Conservation (phyloP, 2,329 filamentous ascomycete species). For the Trichophyton benhamiae region DNA sequence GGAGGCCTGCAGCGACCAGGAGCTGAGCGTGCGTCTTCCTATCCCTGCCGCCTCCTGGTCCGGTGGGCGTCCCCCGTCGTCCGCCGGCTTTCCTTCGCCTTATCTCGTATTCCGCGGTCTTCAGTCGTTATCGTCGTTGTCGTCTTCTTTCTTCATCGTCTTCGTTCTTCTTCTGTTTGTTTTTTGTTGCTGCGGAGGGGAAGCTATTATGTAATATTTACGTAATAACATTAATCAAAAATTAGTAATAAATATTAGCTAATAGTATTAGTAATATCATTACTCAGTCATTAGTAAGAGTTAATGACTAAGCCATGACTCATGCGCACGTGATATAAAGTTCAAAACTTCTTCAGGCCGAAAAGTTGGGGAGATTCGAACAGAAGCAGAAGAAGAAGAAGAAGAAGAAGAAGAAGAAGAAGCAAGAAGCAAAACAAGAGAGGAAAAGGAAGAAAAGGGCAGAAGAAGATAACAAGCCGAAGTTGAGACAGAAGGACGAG, state of each 20-base stretch:
- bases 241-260: too few relatives aligned
- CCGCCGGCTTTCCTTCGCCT: background rate
- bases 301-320: background rate
- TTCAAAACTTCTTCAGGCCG: background rate
- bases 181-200: too few relatives aligned
- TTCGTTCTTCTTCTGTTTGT: background rate
- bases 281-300: background rate
- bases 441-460: constrained; percentile 5
- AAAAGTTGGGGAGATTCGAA: too few relatives aligned
- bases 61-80: background rate
- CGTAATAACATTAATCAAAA: too few relatives aligned
- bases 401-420: constrained; percentile 1
- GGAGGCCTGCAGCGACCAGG: background rate
- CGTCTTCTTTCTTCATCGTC: background rate
- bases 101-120: background rate
- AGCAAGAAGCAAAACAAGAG: background rate
- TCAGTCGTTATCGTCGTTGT: background rate
- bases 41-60: background rate
- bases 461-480: background rate
- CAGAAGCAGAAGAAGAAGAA: background rate
- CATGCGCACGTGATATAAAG: background rate
- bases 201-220: background rate
- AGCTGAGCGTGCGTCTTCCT: background rate
- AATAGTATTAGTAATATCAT: background rate
- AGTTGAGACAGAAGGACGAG: background rate